These are phyloP conservation scores for Ophiostoma populinum DNA, from an alignment of 2,329 filamentous ascomycete genomes.

Conservation along the genomic window DNA sequence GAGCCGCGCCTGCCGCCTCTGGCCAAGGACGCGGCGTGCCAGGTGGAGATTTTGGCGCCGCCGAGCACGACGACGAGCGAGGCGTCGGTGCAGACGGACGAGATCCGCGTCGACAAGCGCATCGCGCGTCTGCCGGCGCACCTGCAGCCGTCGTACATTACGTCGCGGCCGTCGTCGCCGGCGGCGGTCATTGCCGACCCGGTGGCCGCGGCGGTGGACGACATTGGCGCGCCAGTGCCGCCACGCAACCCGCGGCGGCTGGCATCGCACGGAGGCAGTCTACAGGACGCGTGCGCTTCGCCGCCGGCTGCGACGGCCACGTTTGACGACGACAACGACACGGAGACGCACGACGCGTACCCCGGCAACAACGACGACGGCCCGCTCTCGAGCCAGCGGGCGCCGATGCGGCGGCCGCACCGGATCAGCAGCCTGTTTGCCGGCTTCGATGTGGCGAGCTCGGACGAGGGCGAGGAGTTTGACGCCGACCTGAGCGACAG, in stretches of 20 bases:
- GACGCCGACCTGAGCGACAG: slow-evolving; percentile 46
- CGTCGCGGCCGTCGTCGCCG: slow-evolving; percentile 42
- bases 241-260: slow-evolving; percentile 44
- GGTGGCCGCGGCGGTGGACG: slow-evolving; percentile 18
- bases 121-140: slow-evolving; percentile 58
- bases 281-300: slow-evolving; percentile 31
- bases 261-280: slow-evolving; percentile 25
- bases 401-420: slow-evolving; percentile 49
- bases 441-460: slow-evolving; percentile 59
- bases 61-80: slow-evolving; percentile 35
- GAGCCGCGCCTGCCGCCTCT: slow-evolving; percentile 63
- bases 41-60: slow-evolving; percentile 43
- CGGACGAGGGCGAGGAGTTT: slow-evolving; percentile 48
- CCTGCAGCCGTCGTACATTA: slow-evolving; percentile 61
- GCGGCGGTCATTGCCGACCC: slow-evolving; percentile 12
- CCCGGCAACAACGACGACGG: slow-evolving; percentile 70
- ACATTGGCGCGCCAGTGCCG: slow-evolving; percentile 31
- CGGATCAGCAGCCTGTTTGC: slow-evolving; percentile 75
- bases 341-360: slow-evolving; percentile 46
- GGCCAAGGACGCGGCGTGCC: slow-evolving; percentile 66
- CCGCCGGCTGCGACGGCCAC: slow-evolving; percentile 18
- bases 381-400: slow-evolving; percentile 42
- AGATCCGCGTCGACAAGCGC: slow-evolving; percentile 69
- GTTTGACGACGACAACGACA: slow-evolving; percentile 14
- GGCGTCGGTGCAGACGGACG: slow-evolving; percentile 62